These are phyloP conservation scores for Trametes pubescens DNA, from an alignment of 1,284 basidiomycete species.

Conservation along the genomic window DNA sequence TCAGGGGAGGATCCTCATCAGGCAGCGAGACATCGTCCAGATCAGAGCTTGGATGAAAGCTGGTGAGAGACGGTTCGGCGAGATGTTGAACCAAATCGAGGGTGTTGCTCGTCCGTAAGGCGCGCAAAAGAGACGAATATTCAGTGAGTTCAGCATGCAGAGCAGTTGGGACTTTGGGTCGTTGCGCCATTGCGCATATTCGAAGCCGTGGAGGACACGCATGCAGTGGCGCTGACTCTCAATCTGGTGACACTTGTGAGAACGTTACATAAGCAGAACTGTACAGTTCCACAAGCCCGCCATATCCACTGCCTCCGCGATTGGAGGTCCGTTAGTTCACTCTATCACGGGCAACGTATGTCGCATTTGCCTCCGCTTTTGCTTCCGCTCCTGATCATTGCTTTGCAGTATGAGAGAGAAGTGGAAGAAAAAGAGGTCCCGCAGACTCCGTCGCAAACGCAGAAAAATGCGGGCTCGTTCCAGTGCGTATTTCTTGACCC, in stretches of 20 bases:
- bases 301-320: slow-evolving; percentile 37
- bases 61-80: slow-evolving; percentile 28
- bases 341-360: slow-evolving; percentile 46
- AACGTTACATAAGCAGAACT: slow-evolving; percentile 51
- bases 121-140: slow-evolving; percentile 68
- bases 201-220: background rate
- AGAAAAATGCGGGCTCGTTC: slow-evolving; percentile 93
- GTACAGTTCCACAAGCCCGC: slow-evolving; percentile 51
- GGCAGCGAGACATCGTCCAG: slow-evolving; percentile 22
- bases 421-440: slow-evolving; percentile 92
- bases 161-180: slow-evolving; percentile 54
- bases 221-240: slow-evolving; percentile 9
- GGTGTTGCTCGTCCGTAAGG: slow-evolving; percentile 58
- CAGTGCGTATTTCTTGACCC: slow-evolving; percentile 62
- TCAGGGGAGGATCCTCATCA: slow-evolving; percentile 25
- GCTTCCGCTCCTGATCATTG: slow-evolving; percentile 18
- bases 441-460: slow-evolving; percentile 87
- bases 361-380: slow-evolving; percentile 15
- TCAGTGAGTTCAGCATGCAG: slow-evolving; percentile 67
- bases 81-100: slow-evolving; percentile 64
- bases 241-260: slow-evolving; percentile 17
- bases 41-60: background rate
- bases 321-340: slow-evolving; percentile 37
- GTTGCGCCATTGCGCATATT: slow-evolving; percentile 48
- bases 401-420: slow-evolving; percentile 82